Conservation (phyloP, 306 rosid genomes). For the Ormosia semicastrata region DNA sequence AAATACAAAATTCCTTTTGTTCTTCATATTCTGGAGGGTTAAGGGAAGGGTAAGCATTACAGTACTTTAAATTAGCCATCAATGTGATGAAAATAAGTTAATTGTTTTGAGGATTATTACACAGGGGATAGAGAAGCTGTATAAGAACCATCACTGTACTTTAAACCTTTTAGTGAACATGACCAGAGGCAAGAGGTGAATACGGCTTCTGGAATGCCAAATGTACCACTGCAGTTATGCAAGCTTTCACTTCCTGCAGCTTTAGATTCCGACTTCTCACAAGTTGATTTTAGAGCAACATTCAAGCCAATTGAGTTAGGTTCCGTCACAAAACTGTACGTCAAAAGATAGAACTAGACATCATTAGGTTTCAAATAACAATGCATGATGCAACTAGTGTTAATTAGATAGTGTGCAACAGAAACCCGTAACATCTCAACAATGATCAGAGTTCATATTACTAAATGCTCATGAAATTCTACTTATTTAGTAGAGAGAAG, state of each 20-base stretch:
- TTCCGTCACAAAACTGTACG: conserved; percentile 64
- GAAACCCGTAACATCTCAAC: not conserved
- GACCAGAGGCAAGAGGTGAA: conserved; percentile 37
- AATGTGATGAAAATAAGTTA: conserved; percentile 11
- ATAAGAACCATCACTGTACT: conserved; percentile 38
- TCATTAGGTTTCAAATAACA: conserved; percentile 18
- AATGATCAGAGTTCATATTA: not conserved
- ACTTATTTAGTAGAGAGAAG: not conserved
- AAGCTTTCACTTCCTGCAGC: conserved; percentile 32
- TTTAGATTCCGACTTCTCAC: conserved; percentile 45
- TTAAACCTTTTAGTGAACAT: conserved; percentile 35
- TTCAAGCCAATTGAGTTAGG: conserved; percentile 67
- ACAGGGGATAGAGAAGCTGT: conserved; percentile 35
- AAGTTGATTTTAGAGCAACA: conserved; percentile 60
- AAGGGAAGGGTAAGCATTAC: not conserved
- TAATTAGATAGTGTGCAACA: not conserved
- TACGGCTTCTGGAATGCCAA: conserved; percentile 62
- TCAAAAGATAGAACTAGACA: conserved; percentile 22
- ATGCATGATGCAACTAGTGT: not conserved
- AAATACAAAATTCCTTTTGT: not conserved
- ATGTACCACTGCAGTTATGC: conserved; percentile 30
- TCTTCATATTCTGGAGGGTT: conserved; percentile 5
- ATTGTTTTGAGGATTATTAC: conserved; percentile 15
- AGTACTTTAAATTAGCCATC: conserved; percentile 16
- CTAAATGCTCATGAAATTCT: conserved; percentile 10